Percentiles rank a stretch among this genome's conserved stretches.
phyloP scores from a whole-genome alignment of 225 moss, liverwort and hornwort genomes.

The Pleurozium schreberi region DNA sequence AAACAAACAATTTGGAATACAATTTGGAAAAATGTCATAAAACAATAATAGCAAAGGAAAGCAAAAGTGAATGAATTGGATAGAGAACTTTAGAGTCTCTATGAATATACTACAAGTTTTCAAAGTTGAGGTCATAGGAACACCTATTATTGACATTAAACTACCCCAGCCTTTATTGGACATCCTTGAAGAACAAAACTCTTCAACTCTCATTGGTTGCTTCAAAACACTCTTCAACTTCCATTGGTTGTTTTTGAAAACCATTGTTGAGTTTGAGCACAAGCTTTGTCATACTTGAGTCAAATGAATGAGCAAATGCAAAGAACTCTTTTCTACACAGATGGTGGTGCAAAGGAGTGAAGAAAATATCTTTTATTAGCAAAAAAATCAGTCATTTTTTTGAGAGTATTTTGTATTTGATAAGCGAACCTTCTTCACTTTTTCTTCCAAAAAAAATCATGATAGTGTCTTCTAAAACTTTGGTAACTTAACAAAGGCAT shows the following conservation, averaged over 20 bases:
- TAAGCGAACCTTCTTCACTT: not conserved
- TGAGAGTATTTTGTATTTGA: not conserved
- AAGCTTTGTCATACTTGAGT: not conserved
- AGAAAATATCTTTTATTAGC: not conserved
- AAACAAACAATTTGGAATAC: not conserved
- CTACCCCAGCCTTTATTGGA: no score
- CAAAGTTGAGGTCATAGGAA: not conserved
- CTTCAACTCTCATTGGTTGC: no score
- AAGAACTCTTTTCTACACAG: not conserved
- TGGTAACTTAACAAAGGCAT: no score
- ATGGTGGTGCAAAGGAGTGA: not conserved
- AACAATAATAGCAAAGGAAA: not conserved
- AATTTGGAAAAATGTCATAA: not conserved
- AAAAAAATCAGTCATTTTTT: not conserved
- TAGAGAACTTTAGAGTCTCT: not conserved
- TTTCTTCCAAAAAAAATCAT: not conserved
- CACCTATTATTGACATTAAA: not conserved
- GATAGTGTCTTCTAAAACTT: not conserved
- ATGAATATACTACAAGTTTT: not conserved
- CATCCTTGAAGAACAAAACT: no score
- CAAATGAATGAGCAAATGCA: no score
- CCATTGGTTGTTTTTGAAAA: not conserved
- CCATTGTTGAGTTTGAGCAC: not conserved
- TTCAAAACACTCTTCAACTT: no score
- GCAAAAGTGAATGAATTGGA: not conserved